Base-by-base conservation (phyloP, 1,284 basidiomycete genomes). In the Sparassis latifolia region DNA sequence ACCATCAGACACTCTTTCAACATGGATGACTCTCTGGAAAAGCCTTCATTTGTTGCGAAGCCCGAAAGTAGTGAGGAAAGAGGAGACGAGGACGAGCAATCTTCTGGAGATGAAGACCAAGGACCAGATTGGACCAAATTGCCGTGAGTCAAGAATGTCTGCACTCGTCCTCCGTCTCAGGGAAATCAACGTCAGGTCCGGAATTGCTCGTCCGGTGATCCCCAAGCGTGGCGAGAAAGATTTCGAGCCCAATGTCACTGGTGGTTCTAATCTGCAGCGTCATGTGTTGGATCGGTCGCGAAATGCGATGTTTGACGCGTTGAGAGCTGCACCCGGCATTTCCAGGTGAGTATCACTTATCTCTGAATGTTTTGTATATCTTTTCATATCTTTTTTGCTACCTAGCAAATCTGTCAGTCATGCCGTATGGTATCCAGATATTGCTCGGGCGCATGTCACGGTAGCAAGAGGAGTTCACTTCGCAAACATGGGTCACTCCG, bases 161-260 rank as follows among this genome's bases (percentile, higher is more conserved):
- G 27, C 9, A 27, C 6, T 7, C 28, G 35, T 38, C 2, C 42
- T n/a, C n/a, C n/a, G n/a, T n/a, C n/a, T n/a, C n/a, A n/a, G n/a
- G n/a, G n/a, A n/a, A n/a, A n/a, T 31, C 12, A 37, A 33, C 28
- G 31, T 6, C 12, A 32, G 31, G n/a, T 32, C 42, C 10, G n/a
- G n/a, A n/a, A n/a, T 49, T 20, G 59, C 66, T 3, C 70, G 71
- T 10, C 78, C 78, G 1, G 66, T 78, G 5, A 95, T 97, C 49
- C 94, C 94, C 7, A 94, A 91, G 66, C 80, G 94, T 31, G 94
- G 94, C 3, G 94, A 97, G 67, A 97, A 97, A 66, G 93, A 97
- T 60, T 98, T 95, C 59, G 95, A 98, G 66, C 96, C 96, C 3
- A 68, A 77, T 58, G 69, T 78, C 48, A 77, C 82, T 42, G 80